These are phyloP conservation scores for Suillus spraguei DNA, from an alignment of 768 basidiomycete genomes.

Conservation along the genomic window DNA sequence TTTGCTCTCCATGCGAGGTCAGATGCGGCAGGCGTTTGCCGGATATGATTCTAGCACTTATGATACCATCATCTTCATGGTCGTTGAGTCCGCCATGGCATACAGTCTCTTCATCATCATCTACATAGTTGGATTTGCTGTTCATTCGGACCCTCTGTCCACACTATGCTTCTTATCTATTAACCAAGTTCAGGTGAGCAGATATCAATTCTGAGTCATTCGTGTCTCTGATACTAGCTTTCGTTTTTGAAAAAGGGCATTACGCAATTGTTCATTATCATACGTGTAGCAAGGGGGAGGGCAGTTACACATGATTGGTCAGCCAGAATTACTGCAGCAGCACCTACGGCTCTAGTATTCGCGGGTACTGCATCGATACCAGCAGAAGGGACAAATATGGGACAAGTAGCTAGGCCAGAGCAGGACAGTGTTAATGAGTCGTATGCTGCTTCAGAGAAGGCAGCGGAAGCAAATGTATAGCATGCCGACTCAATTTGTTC, in stretches of 20 bases:
- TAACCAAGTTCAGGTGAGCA: background rate
- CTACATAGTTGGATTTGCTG: background rate
- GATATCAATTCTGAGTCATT: background rate
- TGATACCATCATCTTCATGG: background rate
- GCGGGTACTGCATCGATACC: background rate
- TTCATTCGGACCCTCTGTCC: background rate
- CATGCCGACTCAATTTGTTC: background rate
- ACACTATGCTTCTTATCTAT: background rate
- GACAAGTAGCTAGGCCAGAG: background rate
- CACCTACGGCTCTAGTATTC: background rate
- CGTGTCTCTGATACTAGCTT: background rate
- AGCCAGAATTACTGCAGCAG: background rate
- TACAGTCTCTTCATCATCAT: background rate
- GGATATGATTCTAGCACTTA: background rate
- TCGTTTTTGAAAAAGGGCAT: background rate
- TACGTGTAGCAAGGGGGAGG: slow-evolving; percentile 1
- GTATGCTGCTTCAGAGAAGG: background rate
- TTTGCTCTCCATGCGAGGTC: background rate
- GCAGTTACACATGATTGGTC: background rate
- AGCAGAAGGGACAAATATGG: background rate
- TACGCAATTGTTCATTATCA: background rate
- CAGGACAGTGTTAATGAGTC: background rate
- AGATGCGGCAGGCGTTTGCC: background rate
- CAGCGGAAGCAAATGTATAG: background rate
- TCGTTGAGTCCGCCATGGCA: background rate